Percentiles rank a stretch among this genome's conserved stretches.
Conservation (phyloP, 164 flowering plant species). For the Nymphaea thermarum region DNA sequence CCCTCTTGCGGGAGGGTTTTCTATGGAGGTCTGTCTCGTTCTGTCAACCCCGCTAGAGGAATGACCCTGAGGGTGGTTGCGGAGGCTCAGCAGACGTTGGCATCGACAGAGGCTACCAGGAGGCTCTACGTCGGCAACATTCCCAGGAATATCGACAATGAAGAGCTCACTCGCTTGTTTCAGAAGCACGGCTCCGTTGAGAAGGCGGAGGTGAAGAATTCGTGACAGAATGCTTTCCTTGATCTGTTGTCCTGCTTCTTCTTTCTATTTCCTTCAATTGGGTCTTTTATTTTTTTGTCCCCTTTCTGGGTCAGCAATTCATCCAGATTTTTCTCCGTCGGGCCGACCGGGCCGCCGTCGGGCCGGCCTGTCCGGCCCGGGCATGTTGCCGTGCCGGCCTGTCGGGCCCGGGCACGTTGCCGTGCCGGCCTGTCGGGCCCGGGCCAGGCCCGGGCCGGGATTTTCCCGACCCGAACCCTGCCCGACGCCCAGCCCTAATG, state of each 20-base stretch:
- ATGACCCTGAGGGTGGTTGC: slow-evolving; percentile 13
- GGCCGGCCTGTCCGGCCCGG: too few relatives aligned
- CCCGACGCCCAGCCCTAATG: too few relatives aligned
- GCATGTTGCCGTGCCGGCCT: too few relatives aligned
- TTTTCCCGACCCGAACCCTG: too few relatives aligned
- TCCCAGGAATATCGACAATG: slow-evolving; percentile 46
- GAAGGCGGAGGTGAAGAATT: slow-evolving; percentile 58
- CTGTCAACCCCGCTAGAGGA: neutral
- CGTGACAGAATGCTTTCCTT: neutral
- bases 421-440: too few relatives aligned
- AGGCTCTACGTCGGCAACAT: slow-evolving; percentile 81
- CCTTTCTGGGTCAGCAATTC: neutral
- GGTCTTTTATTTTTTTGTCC: neutral
- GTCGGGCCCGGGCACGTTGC: too few relatives aligned
- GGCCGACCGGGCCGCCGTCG: too few relatives aligned
- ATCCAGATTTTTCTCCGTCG: too few relatives aligned
- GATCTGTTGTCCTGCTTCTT: neutral
- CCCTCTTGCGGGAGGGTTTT: neutral
- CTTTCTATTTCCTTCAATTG: neutral
- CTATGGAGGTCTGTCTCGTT: neutral
- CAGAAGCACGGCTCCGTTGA: slow-evolving; percentile 80
- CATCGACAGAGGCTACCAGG: slow-evolving; percentile 31
- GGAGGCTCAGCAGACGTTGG: slow-evolving; percentile 17
- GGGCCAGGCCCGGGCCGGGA: too few relatives aligned
- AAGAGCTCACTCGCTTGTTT: slow-evolving; percentile 43